Conservation (phyloP, 1,284 basidiomycete species). For the Cutaneotrichosporon sp. region DNA sequence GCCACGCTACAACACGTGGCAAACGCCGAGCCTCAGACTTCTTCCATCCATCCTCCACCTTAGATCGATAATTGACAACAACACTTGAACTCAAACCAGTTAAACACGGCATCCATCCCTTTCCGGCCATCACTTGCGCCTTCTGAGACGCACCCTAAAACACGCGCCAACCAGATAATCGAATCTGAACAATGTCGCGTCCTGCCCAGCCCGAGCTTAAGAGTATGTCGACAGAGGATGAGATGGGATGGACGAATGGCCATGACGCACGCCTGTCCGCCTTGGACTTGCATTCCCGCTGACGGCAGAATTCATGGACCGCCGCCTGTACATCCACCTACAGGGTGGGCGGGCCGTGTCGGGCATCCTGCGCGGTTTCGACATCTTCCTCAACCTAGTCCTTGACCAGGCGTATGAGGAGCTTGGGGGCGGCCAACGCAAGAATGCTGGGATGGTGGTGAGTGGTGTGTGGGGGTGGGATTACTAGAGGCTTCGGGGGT, state of each 20-base stretch:
- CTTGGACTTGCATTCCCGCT: background rate
- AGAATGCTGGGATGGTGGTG: conserved; percentile 85
- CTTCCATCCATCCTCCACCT: background rate
- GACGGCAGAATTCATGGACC: conserved; percentile 87
- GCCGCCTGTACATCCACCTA: conserved; percentile 89
- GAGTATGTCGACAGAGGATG: conserved; percentile 57
- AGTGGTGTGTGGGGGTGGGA: conserved; percentile 46
- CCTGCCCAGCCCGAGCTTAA: conserved; percentile 90
- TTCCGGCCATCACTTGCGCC: background rate
- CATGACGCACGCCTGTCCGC: background rate
- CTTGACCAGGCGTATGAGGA: conserved; percentile 95
- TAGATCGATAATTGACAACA: background rate
- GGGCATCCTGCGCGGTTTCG: conserved; percentile 93
- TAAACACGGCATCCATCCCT: background rate
- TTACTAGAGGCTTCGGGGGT: too few species aligned
- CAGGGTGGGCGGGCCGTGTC: conserved; percentile 96
- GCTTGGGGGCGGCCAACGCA: conserved; percentile 81
- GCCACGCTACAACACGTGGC: conserved; percentile 8
- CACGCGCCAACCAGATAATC: background rate
- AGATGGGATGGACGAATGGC: too few species aligned
- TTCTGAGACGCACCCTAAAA: background rate
- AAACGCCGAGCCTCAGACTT: conserved; percentile 2
- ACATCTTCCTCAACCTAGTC: conserved; percentile 97
- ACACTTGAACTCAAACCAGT: background rate
- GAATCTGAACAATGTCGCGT: conserved; percentile 66